Conservation (phyloP, 495 filamentous ascomycete species). For the Hapsidospora chrysogenum region DNA sequence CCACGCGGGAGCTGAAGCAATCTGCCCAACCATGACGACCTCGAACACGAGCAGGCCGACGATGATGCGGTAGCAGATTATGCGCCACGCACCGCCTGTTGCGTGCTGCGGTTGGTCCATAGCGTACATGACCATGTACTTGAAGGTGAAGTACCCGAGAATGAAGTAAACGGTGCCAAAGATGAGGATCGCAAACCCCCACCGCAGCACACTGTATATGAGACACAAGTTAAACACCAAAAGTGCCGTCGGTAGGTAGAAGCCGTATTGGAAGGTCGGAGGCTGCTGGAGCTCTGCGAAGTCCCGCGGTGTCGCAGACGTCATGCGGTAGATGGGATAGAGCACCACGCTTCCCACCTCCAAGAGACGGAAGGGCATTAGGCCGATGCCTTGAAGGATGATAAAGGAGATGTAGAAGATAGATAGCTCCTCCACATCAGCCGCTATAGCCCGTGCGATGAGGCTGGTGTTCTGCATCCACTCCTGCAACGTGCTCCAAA, state of each 20-base stretch:
- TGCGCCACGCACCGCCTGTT: slow-evolving; percentile 83
- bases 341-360: slow-evolving; percentile 74
- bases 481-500: slow-evolving; percentile 54
- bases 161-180: slow-evolving; percentile 79
- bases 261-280: slow-evolving; percentile 85
- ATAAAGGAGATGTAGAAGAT: slow-evolving; percentile 92
- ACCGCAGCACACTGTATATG: slow-evolving; percentile 79
- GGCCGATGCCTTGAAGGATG: slow-evolving; percentile 76
- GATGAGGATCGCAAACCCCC: slow-evolving; percentile 64
- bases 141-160: slow-evolving; percentile 87
- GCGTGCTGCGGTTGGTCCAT: slow-evolving; percentile 97
- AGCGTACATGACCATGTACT: slow-evolving; percentile 93
- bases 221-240: slow-evolving; percentile 87
- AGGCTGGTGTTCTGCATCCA: slow-evolving; percentile 60
- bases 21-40: slow-evolving; percentile 71
- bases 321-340: slow-evolving; percentile 64
- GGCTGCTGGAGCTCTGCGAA: slow-evolving; percentile 72
- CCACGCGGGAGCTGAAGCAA: slow-evolving; percentile 59
- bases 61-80: slow-evolving; percentile 82
- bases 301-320: slow-evolving; percentile 81
- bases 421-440: slow-evolving; percentile 51
- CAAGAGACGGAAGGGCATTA: slow-evolving; percentile 84
- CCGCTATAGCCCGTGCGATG: slow-evolving; percentile 60
- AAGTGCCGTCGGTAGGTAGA: slow-evolving; percentile 83
- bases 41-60: slow-evolving; percentile 79